Percentiles rank a stretch among this genome's conserved stretches.
These are phyloP conservation scores for Paecilomyces sp. DNA, from an alignment of 2,329 filamentous ascomycete genomes.

Conservation along the genomic window DNA sequence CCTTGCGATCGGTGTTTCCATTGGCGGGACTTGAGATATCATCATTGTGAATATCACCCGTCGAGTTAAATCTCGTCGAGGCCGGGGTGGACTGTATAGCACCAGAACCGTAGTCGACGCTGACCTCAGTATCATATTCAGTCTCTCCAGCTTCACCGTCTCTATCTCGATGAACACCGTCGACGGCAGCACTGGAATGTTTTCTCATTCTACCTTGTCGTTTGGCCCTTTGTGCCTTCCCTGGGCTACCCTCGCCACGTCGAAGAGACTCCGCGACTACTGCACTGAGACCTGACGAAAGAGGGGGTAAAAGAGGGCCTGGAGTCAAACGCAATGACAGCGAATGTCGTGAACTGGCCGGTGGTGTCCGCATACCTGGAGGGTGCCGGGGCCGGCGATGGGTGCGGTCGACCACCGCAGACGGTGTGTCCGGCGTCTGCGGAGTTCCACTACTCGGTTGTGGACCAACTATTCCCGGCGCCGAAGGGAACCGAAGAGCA, in stretches of 20 bases:
- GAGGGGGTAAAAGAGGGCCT: conserved; percentile 52
- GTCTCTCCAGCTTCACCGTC: conserved; percentile 11
- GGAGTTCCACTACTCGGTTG: conserved; percentile 4
- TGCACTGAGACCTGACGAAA: conserved; percentile 54
- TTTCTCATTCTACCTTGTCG: conserved; percentile 20
- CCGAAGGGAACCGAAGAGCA: conserved; percentile 32
- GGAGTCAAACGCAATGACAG: conserved; percentile 48
- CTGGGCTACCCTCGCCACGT: conserved; percentile 44
- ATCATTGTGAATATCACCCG: background rate
- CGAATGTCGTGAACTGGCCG: conserved; percentile 37
- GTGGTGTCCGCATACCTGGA: conserved; percentile 29
- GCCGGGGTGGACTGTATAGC: conserved; percentile 5
- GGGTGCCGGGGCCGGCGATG: conserved; percentile 16
- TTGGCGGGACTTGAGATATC: background rate
- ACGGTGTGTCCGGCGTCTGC: conserved; percentile 9
- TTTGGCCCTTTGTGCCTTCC: conserved; percentile 21
- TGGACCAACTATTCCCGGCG: conserved; percentile 25
- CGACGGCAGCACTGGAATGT: conserved; percentile 18
- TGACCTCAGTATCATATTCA: conserved; percentile 13
- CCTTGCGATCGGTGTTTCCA: conserved; percentile 1
- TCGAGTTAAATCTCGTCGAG: conserved; percentile 4
- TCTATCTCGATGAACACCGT: conserved; percentile 10
- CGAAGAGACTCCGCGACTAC: conserved; percentile 59
- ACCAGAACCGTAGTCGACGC: conserved; percentile 7
- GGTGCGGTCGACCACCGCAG: conserved; percentile 10